Evolutionary conservation across 2,329 filamentous ascomycete species (phyloP).

Genomic region (Tetracladium maxilliforme): DNA sequence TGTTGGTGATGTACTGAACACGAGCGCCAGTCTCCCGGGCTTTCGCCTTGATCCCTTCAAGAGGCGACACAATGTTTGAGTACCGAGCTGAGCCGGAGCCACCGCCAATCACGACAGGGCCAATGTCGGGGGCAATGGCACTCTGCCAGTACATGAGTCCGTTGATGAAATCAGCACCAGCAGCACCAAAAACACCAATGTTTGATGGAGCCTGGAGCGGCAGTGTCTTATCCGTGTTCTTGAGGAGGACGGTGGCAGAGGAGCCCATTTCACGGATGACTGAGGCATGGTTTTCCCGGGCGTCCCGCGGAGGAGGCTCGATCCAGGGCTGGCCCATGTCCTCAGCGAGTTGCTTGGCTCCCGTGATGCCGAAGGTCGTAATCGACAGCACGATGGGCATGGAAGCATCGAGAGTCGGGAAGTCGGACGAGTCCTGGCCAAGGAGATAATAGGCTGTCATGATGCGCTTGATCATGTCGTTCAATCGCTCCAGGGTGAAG

Average conservation of each 20-base stretch:
- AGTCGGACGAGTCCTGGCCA: conserved; percentile 28
- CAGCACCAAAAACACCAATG: conserved; percentile 32
- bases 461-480: conserved; percentile 52
- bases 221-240: conserved; percentile 33
- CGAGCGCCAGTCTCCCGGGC: conserved; percentile 3
- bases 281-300: conserved; percentile 35
- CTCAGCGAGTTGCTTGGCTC: too few species aligned
- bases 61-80: conserved; percentile 42
- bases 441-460: conserved; percentile 35
- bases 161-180: conserved; percentile 21
- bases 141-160: conserved; percentile 43
- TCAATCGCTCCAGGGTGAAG: conserved; percentile 46
- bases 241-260: conserved; percentile 49
- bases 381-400: too few species aligned
- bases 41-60: conserved; percentile 32
- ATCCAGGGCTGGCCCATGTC: too few species aligned
- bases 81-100: conserved; percentile 45
- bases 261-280: conserved; percentile 41
- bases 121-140: conserved; percentile 44
- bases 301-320: conserved; percentile 24
- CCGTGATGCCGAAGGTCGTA: too few species aligned
- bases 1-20: conserved; percentile 6
- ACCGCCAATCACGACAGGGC: conserved; percentile 42
- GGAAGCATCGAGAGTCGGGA: conserved; percentile 29
- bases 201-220: conserved; percentile 29